These are phyloP conservation scores for Coleophoma crateriformis DNA, from an alignment of 2,329 filamentous ascomycete species.

Conservation along the genomic window DNA sequence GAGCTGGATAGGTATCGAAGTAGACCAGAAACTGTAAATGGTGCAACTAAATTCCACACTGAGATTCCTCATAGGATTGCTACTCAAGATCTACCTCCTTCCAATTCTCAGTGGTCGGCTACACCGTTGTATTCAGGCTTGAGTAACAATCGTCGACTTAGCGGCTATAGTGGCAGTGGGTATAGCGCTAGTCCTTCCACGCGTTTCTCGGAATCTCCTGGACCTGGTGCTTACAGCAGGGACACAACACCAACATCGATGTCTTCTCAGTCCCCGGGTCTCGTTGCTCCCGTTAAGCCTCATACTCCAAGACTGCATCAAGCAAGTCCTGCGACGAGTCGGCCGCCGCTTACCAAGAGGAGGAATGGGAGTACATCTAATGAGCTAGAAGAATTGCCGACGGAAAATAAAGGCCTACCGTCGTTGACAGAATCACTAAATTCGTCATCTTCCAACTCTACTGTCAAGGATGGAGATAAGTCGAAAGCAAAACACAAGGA, in stretches of 20 bases:
- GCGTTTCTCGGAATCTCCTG: constrained; percentile 66
- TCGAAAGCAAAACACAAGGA: constrained; percentile 34
- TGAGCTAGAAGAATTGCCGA: constrained; percentile 37
- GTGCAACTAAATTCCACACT: constrained; percentile 25
- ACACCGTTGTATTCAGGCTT: constrained; percentile 21
- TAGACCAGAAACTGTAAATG: constrained; percentile 31
- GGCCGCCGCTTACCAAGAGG: constrained; percentile 56
- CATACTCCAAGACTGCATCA: constrained; percentile 42
- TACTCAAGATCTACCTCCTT: constrained; percentile 61
- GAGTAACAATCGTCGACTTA: constrained; percentile 37
- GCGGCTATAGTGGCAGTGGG: constrained; percentile 34
- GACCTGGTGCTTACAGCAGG: constrained; percentile 65
- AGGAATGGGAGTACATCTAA: constrained; percentile 49
- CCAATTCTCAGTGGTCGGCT: constrained; percentile 59
- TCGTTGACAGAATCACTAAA: constrained; percentile 64
- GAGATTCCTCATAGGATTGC: constrained; percentile 51
- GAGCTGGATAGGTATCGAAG: constrained; percentile 57
- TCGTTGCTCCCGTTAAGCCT: constrained; percentile 38
- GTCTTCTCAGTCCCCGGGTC: constrained; percentile 66
- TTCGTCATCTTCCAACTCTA: constrained; percentile 69
- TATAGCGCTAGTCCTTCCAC: constrained; percentile 71
- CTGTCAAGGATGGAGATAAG: constrained; percentile 49
- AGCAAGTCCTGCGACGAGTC: constrained; percentile 47
- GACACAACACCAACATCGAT: constrained; percentile 76
- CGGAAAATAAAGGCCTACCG: constrained; percentile 53